Evolutionary conservation across 345 rosid species (phyloP).

Genomic region (Excoecaria agallocha): DNA sequence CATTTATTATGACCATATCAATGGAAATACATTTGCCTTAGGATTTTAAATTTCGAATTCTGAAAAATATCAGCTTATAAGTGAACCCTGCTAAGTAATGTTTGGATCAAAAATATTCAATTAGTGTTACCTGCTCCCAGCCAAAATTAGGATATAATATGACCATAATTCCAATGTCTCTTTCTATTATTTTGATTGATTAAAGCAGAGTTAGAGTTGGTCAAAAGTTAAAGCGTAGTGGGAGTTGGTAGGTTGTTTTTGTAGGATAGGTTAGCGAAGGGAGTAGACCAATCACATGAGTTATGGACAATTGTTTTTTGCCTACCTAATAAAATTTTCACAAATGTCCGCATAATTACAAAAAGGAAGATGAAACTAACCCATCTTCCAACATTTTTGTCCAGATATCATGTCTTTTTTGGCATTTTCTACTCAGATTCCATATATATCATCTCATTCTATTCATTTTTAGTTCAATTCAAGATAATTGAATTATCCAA

Average conservation of each 20-base stretch:
- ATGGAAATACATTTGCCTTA: too few relatives aligned
- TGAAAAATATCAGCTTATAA: too few relatives aligned
- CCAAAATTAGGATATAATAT: neutral
- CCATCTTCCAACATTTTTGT: neutral
- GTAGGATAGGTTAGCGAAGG: neutral
- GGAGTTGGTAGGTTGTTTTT: conserved; percentile 31
- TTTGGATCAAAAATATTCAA: neutral
- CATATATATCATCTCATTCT: too few relatives aligned
- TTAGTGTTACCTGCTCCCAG: conserved; percentile 4
- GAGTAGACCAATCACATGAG: conserved; percentile 13
- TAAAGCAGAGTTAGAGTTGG: conserved; percentile 6
- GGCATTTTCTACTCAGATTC: too few relatives aligned
- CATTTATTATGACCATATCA: neutral
- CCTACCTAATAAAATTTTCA: neutral
- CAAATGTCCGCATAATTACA: conserved; percentile 12
- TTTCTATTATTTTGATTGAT: conserved; percentile 1
- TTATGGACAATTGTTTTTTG: too few relatives aligned
- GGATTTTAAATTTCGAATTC: too few relatives aligned
- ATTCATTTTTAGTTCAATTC: too few relatives aligned
- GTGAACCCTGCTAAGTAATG: neutral
- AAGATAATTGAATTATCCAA: too few relatives aligned
- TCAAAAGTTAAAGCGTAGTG: conserved; percentile 31
- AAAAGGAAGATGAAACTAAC: conserved; percentile 8
- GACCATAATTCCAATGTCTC: conserved; percentile 1
- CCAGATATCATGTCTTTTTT: too few relatives aligned